Evolutionary conservation across 768 basidiomycete genomes (phyloP), one percentile per base, ranked within the genome.

Genomic region (Collybiopsis luxurians): DNA sequence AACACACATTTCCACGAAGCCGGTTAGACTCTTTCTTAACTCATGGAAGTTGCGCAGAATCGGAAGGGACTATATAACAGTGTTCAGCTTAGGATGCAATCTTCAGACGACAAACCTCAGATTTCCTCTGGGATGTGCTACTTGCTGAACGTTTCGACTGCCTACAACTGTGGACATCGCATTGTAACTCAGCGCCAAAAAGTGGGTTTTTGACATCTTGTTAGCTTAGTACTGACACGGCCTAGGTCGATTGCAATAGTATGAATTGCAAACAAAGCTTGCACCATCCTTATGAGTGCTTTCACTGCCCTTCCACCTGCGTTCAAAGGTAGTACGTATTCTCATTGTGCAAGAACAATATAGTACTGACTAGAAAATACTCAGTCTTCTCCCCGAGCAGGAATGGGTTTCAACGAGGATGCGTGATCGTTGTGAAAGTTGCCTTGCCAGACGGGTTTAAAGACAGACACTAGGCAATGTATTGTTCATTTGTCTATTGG

Each of bases 171-270:
- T 30, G 46, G 30, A 28, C 40, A 31, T 39, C 26, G 24, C 21
- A n/a, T 28, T 19, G n/a, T 19, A 27, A 17, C 4, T 30, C 42
- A 24, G 23, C 42, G 54, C 42, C 40, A 4, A 17, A 34, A 34
- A 34, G 31, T 34, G 4, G n/a, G n/a, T n/a, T n/a, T n/a, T n/a
- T n/a, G n/a, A n/a, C n/a, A n/a, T n/a, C n/a, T n/a, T n/a, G n/a
- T n/a, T n/a, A n/a, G n/a, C n/a, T n/a, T n/a, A n/a, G n/a, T n/a
- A 52, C 44, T 49, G 31, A 10, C 51, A 17, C 28, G 17, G 13
- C 46, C 46, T 53, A 84, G 83, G 68, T 84, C 15, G 83, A 84
- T 59, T 85, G 83, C 60, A 72, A 76, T 47, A 55, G 54, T 2
- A 52, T 58, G 26, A 59, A 61, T 6, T 34, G 31, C 31, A 34